Percentiles rank a stretch among this genome's conserved stretches.
Evolutionary conservation across 257 asterid genomes (phyloP).

Genomic region (Fraxinus cuspidata): DNA sequence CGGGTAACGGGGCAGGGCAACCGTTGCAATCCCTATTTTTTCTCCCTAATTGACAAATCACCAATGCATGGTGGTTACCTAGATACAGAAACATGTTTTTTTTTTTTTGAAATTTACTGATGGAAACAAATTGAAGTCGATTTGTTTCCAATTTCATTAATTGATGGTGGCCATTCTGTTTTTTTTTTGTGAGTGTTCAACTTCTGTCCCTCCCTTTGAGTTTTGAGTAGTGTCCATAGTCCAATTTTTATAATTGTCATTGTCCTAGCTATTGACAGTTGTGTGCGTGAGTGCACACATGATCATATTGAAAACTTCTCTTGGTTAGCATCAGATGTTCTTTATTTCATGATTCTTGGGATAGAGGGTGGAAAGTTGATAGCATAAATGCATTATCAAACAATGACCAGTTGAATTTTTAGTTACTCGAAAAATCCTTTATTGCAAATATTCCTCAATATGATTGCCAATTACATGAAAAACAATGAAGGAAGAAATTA

Average conservation of each 20-base stretch:
- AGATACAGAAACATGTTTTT: too few species aligned
- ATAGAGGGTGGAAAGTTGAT: neutral
- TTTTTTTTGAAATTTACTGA: too few species aligned
- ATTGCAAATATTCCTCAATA: neutral
- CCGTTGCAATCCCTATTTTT: too few species aligned
- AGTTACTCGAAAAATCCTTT: neutral
- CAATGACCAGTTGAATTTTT: neutral
- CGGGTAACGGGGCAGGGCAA: too few species aligned
- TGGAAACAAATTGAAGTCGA: neutral
- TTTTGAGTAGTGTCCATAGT: neutral
- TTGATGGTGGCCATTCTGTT: neutral
- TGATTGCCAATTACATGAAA: too few species aligned
- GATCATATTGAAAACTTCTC: neutral
- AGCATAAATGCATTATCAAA: neutral
- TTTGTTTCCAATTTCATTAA: neutral
- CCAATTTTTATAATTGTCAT: neutral
- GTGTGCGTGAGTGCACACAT: neutral
- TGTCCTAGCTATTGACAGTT: neutral
- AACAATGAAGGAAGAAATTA: too few species aligned
- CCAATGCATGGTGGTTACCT: neutral
- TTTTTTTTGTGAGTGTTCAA: neutral
- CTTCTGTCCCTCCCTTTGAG: neutral
- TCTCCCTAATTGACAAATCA: neutral
- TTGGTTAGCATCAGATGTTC: neutral
- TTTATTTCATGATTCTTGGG: neutral